Base-by-base conservation (phyloP, 176 grass and related monocot species). In the Aechmea fasciata region DNA sequence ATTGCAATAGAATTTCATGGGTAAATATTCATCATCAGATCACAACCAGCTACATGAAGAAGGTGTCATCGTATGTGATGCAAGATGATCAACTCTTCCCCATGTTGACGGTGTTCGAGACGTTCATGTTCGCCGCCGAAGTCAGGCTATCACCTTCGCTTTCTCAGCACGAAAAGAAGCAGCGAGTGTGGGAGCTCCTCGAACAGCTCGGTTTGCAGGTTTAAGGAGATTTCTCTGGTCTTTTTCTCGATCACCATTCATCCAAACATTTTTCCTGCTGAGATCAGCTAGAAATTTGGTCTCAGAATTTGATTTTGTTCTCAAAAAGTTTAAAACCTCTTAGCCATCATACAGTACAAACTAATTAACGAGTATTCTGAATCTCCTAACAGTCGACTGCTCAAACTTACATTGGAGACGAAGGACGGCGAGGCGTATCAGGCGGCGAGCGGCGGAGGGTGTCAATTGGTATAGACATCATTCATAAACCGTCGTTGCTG, bases 21-120 rank as follows among this genome's bases (percentile, higher is more conserved):
- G 57, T 24, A 55, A 15, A 47, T 64, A 54, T 69, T 78, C 33
- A 41, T 75, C 62, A 69, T 14, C 71, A 91, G 88, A 75, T 91
- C 18, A 91, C 80, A 0, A 84, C 88, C 25, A 91, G 81, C 84
- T 91, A 84, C 84, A 87, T 91, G 81, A 91, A 91, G 84, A 82
- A 81, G 75, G 70, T 91, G 23, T 91, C 88, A 5, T 91, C 88
- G 4, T 91, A 91, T 22, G 88, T 91, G 24, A 91, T 91, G 88
- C 84, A 91, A 81, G 88, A 91, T 17, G 88, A 91, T 18, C 84
- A 91, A 81, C 78, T 91, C 48, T 91, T 87, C 50, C 81, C 88
- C 12, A 79, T 84, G 88, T 81, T 91, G 11, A 87, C 88, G 0
- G 88, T 91, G 74, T 63, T 84, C 49, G 88, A 91, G 75, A 87